Conservation (phyloP, 768 basidiomycete species). For the Roridomyces roridus region DNA sequence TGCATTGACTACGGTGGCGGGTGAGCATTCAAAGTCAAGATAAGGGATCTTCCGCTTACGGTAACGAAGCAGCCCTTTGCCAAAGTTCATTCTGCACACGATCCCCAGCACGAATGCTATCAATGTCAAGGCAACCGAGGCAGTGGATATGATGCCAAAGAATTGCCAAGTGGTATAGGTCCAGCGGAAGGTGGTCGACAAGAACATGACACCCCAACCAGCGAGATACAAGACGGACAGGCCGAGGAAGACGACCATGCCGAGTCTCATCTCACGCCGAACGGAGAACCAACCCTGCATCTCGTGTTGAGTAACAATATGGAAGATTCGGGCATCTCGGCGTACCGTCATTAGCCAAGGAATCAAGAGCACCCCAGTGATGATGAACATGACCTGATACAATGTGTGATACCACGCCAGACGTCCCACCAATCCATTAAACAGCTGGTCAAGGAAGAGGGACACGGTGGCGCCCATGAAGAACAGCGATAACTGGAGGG, state of each 20-base stretch:
- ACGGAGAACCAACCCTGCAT: conserved; percentile 77
- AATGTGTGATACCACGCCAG: conserved; percentile 48
- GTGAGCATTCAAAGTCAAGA: conserved; percentile 17
- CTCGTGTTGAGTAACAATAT: not conserved
- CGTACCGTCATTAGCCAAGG: conserved; percentile 73
- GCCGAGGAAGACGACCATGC: conserved; percentile 68
- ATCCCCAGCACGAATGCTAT: conserved; percentile 65
- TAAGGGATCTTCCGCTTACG: conserved; percentile 49
- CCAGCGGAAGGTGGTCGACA: conserved; percentile 76
- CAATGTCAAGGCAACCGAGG: conserved; percentile 64
- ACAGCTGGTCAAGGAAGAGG: conserved; percentile 80
- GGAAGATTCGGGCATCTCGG: not conserved
- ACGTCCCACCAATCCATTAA: conserved; percentile 67
- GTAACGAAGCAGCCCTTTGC: conserved; percentile 72
- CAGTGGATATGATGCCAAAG: conserved; percentile 67
- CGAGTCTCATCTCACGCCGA: conserved; percentile 64
- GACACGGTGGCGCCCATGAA: conserved; percentile 74
- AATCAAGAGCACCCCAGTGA: conserved; percentile 62
- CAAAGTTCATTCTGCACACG: conserved; percentile 76
- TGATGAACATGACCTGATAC: conserved; percentile 62
- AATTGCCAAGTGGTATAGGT: conserved; percentile 77
- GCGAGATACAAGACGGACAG: conserved; percentile 66
- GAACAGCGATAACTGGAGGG: conserved; percentile 78
- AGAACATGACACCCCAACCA: conserved; percentile 78
- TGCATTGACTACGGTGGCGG: conserved; percentile 53